Evolutionary conservation across 805 yeast species (phyloP), one percentile per base, ranked within the genome.

Genomic region (Teunomyces panamensis): DNA sequence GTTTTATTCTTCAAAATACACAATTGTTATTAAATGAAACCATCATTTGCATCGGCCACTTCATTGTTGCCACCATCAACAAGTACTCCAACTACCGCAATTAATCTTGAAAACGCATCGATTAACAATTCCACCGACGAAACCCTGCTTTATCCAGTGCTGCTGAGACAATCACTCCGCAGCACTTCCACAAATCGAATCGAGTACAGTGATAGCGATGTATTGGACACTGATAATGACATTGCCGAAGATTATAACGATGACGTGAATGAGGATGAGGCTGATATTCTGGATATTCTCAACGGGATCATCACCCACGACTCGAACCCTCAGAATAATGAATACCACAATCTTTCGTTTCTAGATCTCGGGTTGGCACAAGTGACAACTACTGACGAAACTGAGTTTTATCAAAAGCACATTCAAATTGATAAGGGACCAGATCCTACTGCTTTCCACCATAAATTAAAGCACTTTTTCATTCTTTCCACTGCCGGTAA

Each of bases 401-500:
- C 48, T 2, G 48, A 50, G 1, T 60, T 56, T 48, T 58, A 51
- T 37, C 33, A 54, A 1, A 50, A 55, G 16, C 49, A 56, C 28
- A 55, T 62, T 4, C 36, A 48, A 11, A 30, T 50, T 4, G 59
- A 57, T 30, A 63, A 60, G 47, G 51, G 48, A 26, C 46, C 43
- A 3, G 48, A 42, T 30, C 35, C 33, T 9, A 30, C 8, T 8
- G 42, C 37, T 5, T 71, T 73, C 49, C 65, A 62, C 46, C 33
- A 48, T 16, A 73, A 69, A 42, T 55, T 68, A 46, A 89, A 89
- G 62, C 95, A 89, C 50, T 87, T 85, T 58, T 85, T 88, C 55
- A 79, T 90, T 3, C 69, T 90, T 8, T 87, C 96, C 0, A 70
- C 83, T 2, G 96, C 97, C 1, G 97, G 97, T 0, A 90, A 90